Percentiles rank a stretch among this genome's conserved stretches.
These are phyloP conservation scores for Boletellus ananas DNA, from an alignment of 768 basidiomycete species.

Conservation along the genomic window DNA sequence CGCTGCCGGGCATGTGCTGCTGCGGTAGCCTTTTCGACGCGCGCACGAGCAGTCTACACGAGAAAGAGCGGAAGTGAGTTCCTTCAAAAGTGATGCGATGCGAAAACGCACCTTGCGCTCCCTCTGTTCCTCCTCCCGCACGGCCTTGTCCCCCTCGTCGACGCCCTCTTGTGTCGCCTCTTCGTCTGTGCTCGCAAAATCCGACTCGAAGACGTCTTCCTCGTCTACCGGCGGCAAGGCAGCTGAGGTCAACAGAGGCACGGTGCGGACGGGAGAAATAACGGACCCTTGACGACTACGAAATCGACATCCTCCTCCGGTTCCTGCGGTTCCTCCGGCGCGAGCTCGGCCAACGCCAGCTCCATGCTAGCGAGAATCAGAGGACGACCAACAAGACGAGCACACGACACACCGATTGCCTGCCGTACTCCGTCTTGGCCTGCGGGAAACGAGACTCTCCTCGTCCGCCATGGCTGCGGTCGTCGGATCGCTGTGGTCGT, in stretches of 20 bases:
- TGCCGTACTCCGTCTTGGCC: constrained; percentile 68
- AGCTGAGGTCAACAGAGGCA: background rate
- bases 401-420: constrained; percentile 59
- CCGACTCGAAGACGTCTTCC: constrained; percentile 76
- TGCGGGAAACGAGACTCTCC: constrained; percentile 34
- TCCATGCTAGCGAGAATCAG: constrained; percentile 54
- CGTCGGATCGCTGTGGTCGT: background rate
- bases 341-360: constrained; percentile 61
- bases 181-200: constrained; percentile 85
- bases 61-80: background rate
- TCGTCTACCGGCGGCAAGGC: constrained; percentile 49
- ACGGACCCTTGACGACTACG: constrained; percentile 54
- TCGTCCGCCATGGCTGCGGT: constrained; percentile 13
- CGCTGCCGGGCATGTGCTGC: constrained; percentile 64
- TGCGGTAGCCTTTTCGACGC: constrained; percentile 60
- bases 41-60: constrained; percentile 50
- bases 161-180: constrained; percentile 49
- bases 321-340: constrained; percentile 49
- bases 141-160: constrained; percentile 53
- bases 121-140: constrained; percentile 57
- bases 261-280: background rate
- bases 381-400: background rate
- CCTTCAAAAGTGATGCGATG: background rate
- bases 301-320: constrained; percentile 76
- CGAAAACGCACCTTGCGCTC: constrained; percentile 22